Conservation (phyloP, 139 green algal species). For the Coccomyxa sp. region DNA sequence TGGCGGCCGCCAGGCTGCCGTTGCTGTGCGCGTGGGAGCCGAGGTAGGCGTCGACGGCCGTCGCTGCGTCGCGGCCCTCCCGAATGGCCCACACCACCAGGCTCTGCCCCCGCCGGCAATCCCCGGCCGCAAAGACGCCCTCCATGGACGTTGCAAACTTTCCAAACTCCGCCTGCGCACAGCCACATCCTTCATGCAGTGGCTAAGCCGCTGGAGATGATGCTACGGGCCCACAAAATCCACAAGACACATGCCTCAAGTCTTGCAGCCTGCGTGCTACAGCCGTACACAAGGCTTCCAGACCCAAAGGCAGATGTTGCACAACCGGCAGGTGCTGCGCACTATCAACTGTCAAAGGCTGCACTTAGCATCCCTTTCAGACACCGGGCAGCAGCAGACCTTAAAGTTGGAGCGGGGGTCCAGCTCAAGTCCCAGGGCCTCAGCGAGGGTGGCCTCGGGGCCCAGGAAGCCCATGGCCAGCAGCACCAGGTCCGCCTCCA, state of each 20-base stretch:
- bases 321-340: too few species aligned
- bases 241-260: too few species aligned
- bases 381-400: not conserved
- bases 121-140: conserved; percentile 92
- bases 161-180: conserved; percentile 65
- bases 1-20: not conserved
- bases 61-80: conserved; percentile 82
- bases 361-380: too few species aligned
- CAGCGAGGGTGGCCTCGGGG: conserved; percentile 78
- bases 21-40: not conserved
- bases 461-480: conserved; percentile 96
- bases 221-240: not conserved
- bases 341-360: too few species aligned
- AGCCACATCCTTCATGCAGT: not conserved
- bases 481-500: conserved; percentile 89
- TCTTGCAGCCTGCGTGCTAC: too few species aligned
- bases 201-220: not conserved
- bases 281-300: too few species aligned
- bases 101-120: conserved; percentile 90
- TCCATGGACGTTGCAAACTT: conserved; percentile 83
- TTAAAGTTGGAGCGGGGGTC: conserved; percentile 95
- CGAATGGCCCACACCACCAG: conserved; percentile 94
- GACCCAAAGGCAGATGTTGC: too few species aligned
- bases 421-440: conserved; percentile 66
- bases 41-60: conserved; percentile 65